phyloP scores from a whole-genome alignment of 306 rosid genomes.

The Malus sylvestris region DNA sequence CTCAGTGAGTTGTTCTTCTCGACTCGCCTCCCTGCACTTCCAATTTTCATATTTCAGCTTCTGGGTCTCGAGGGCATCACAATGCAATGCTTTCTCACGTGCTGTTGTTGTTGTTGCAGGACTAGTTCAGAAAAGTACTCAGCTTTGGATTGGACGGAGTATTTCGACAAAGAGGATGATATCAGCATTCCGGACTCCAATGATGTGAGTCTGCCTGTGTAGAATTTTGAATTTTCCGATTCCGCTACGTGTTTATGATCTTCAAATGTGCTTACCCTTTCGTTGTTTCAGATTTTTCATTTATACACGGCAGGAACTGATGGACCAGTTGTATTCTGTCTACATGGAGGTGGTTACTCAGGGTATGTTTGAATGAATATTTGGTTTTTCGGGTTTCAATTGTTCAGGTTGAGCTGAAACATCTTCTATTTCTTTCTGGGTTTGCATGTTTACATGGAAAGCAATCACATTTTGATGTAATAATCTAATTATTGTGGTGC shows the following conservation, averaged over 20 bases:
- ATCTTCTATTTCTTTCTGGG: background rate
- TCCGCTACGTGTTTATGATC: background rate
- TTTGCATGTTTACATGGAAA: background rate
- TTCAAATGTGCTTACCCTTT: background rate
- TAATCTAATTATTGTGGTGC: background rate
- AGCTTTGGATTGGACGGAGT: conserved; percentile 58
- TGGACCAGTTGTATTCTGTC: conserved; percentile 89
- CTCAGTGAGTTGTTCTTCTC: conserved; percentile 41
- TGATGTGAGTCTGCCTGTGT: conserved; percentile 48
- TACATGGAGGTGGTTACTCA: conserved; percentile 93
- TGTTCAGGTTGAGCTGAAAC: background rate
- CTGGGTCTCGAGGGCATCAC: background rate
- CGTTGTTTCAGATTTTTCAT: conserved; percentile 72
- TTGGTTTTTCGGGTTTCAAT: background rate
- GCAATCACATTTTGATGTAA: background rate
- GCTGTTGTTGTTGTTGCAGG: conserved; percentile 25
- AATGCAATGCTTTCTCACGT: background rate
- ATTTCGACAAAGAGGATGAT: conserved; percentile 71
- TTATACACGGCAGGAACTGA: conserved; percentile 89
- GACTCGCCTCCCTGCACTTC: background rate
- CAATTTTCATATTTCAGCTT: background rate
- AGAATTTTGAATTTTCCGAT: background rate
- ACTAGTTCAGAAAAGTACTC: conserved; percentile 51
- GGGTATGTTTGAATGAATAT: conserved; percentile 47
- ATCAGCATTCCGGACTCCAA: conserved; percentile 53